phyloP scores from a whole-genome alignment of 1,284 basidiomycete species.

The Ustilago loliicola region DNA sequence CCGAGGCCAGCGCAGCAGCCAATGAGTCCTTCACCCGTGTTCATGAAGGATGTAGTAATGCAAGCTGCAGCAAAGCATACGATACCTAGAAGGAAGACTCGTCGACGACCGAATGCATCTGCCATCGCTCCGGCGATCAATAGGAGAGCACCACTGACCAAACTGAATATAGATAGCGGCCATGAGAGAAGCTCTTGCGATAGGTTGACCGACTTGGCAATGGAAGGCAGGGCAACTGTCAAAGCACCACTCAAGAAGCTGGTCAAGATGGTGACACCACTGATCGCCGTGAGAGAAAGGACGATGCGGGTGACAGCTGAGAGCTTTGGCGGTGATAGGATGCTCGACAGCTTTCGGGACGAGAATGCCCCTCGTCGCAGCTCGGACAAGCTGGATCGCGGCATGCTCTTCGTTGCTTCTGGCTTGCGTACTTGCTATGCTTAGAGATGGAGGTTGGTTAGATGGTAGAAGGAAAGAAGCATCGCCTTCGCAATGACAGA shows the following conservation, averaged over 20 bases:
- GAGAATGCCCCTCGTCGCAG: constrained; percentile 33
- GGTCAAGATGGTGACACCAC: constrained; percentile 63
- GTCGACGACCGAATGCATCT: constrained; percentile 72
- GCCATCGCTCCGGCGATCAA: constrained; percentile 72
- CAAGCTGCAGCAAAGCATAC: constrained; percentile 65
- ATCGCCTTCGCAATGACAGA: background rate
- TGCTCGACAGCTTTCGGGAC: constrained; percentile 25
- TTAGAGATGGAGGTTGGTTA: background rate
- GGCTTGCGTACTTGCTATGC: background rate
- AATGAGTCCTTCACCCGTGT: constrained; percentile 63
- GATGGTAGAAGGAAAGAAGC: too few species aligned
- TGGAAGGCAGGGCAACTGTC: constrained; percentile 77
- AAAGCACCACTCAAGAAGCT: constrained; percentile 72
- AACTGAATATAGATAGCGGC: constrained; percentile 76
- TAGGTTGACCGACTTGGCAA: constrained; percentile 71
- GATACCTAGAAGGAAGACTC: constrained; percentile 73
- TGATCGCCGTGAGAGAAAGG: constrained; percentile 50
- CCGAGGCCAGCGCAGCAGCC: constrained; percentile 66
- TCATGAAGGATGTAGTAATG: constrained; percentile 66
- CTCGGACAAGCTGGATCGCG: constrained; percentile 27
- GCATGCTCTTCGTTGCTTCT: constrained; percentile 24
- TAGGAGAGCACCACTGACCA: constrained; percentile 76
- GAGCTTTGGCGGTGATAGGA: constrained; percentile 36
- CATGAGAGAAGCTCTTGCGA: constrained; percentile 75
- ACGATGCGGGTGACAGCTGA: constrained; percentile 29